Percentiles rank a stretch among this genome's conserved stretches.
phyloP scores from a whole-genome alignment of 192 early-diverging fungal species.

The Umbelopsis vinacea region DNA sequence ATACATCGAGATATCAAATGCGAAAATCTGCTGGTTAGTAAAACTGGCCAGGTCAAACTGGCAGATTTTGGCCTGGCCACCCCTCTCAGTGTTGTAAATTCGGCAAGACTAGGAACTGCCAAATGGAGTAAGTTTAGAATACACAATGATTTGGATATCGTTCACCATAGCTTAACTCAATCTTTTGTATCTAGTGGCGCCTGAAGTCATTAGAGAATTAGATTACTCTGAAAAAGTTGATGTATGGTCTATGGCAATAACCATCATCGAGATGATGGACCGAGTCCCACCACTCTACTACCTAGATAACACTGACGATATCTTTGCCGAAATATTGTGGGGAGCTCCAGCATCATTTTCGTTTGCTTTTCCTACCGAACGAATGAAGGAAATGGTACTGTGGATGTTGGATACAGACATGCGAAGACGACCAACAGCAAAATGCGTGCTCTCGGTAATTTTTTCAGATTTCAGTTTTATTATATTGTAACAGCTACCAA shows the following conservation, averaged over 20 bases:
- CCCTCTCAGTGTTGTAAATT: slow-evolving; percentile 25
- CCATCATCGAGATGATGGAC: slow-evolving; percentile 50
- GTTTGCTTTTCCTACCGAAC: slow-evolving; percentile 28
- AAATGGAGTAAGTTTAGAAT: slow-evolving; percentile 24
- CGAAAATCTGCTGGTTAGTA: slow-evolving; percentile 67
- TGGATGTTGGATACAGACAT: slow-evolving; percentile 35
- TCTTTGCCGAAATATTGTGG: slow-evolving; percentile 38
- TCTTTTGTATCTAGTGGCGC: slow-evolving; percentile 41
- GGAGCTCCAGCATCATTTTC: slow-evolving; percentile 32
- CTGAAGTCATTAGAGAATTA: slow-evolving; percentile 46
- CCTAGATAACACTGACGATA: slow-evolving; percentile 38
- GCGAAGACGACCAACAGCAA: slow-evolving; percentile 26
- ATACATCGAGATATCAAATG: slow-evolving; percentile 92
- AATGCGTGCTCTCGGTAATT: slow-evolving; percentile 27
- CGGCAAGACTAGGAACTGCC: slow-evolving; percentile 36
- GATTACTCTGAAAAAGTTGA: slow-evolving; percentile 52
- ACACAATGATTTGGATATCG: background rate
- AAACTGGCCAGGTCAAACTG: slow-evolving; percentile 73
- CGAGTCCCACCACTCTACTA: slow-evolving; percentile 47
- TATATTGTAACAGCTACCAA: background rate
- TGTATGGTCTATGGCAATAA: slow-evolving; percentile 52
- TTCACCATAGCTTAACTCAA: background rate
- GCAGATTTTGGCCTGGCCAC: slow-evolving; percentile 95
- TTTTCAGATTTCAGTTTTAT: background rate
- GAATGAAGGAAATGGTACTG: slow-evolving; percentile 21